A percentile compares a stretch with the other conserved stretches of the same genome.
These are phyloP conservation scores for Cyclostephanos tholiformis DNA, from an alignment of 108 stramenopile genomes.

Conservation along the genomic window DNA sequence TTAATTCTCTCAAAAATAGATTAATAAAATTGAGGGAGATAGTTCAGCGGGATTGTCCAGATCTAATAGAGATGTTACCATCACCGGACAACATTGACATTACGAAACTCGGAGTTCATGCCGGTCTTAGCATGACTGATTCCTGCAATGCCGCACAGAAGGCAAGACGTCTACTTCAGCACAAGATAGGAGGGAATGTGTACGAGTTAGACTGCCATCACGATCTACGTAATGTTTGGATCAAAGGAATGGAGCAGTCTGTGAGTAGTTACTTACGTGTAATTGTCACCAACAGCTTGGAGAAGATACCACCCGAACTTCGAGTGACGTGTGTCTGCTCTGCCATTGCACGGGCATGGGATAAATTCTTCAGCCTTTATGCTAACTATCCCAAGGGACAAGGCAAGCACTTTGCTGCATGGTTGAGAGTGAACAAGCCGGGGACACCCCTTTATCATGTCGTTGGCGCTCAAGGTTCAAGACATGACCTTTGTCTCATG, in stretches of 20 bases:
- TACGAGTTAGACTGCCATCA: constrained; percentile 11
- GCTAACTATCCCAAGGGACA: constrained; percentile 21
- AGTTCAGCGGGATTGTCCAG: not conserved
- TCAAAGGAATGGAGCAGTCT: constrained; percentile 4
- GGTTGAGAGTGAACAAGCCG: constrained; percentile 5
- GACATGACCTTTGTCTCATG: not conserved
- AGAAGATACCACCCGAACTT: constrained; percentile 2
- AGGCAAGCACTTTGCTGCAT: constrained; percentile 8
- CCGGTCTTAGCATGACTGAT: constrained; percentile 4
- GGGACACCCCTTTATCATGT: not conserved
- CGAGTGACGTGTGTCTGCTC: not conserved
- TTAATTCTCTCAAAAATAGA: not conserved
- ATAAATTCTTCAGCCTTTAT: constrained; percentile 14
- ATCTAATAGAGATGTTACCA: not conserved
- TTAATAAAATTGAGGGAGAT: not conserved
- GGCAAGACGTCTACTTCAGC: constrained; percentile 10
- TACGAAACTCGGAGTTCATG: not conserved
- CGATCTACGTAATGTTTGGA: constrained; percentile 11
- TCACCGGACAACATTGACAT: not conserved
- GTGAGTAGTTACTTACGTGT: constrained; percentile 2
- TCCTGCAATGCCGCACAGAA: constrained; percentile 17
- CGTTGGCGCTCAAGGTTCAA: constrained; percentile 2
- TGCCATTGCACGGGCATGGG: not conserved
- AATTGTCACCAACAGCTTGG: not conserved
- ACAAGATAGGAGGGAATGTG: constrained; percentile 6